These are phyloP conservation scores for Auriscalpium orientale DNA, from an alignment of 768 basidiomycete genomes.

Conservation along the genomic window DNA sequence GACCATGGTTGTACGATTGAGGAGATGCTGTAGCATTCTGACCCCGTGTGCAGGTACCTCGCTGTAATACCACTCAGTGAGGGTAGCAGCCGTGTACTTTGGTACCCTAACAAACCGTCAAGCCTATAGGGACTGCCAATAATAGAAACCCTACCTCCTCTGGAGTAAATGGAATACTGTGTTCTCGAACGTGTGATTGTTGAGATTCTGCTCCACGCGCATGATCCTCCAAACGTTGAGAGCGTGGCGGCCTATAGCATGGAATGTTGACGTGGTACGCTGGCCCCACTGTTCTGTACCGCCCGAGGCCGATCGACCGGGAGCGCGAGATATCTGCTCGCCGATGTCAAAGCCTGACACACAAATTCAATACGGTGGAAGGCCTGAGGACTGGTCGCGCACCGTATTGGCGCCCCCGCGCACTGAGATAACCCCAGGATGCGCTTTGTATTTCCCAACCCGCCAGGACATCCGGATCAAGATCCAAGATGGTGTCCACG, in stretches of 20 bases:
- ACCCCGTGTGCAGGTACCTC: conserved; percentile 45
- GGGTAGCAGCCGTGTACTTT: conserved; percentile 5
- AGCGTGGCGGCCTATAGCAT: conserved; percentile 81
- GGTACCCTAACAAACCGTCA: conserved; percentile 6
- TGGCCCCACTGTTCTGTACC: conserved; percentile 63
- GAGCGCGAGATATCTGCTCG: conserved; percentile 73
- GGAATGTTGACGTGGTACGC: conserved; percentile 74
- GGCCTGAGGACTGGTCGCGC: conserved; percentile 6
- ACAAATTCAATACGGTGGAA: background rate
- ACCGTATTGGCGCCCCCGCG: conserved; percentile 61
- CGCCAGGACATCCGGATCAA: conserved; percentile 87
- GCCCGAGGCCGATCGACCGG: conserved; percentile 29
- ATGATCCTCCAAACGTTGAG: conserved; percentile 91
- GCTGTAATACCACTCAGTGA: conserved; percentile 71
- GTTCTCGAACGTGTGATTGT: conserved; percentile 84
- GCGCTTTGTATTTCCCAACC: conserved; percentile 88
- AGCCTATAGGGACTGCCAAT: background rate
- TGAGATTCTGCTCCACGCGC: conserved; percentile 72
- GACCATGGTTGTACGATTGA: conserved; percentile 56
- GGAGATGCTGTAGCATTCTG: conserved; percentile 55
- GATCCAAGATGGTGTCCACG: conserved; percentile 61
- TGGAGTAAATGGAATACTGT: conserved; percentile 76
- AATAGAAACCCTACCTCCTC: conserved; percentile 46
- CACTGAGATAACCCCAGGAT: conserved; percentile 86
- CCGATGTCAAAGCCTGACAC: conserved; percentile 61